A percentile compares a stretch with the other conserved stretches of the same genome.
phyloP scores from a whole-genome alignment of 148 eudicot genomes.

The Vaccinium corymbosum region DNA sequence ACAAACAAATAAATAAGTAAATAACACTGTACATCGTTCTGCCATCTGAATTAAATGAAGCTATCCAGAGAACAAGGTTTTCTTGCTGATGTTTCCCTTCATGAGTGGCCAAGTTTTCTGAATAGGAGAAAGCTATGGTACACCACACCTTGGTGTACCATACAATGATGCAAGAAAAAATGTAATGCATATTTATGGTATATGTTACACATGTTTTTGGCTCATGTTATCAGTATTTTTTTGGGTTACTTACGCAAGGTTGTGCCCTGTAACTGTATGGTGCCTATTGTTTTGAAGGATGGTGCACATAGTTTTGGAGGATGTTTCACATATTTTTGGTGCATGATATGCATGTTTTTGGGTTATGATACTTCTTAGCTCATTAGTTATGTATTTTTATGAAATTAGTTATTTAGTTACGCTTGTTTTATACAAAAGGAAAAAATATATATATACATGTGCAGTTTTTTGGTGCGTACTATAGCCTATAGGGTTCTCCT shows the following conservation, averaged over 20 bases:
- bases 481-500: too few relatives aligned
- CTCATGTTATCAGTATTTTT: neutral
- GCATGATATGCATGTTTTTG: neutral
- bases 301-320: neutral
- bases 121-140: neutral
- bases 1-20: neutral
- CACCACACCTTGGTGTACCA: neutral
- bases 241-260: neutral
- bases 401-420: too few relatives aligned
- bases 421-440: too few relatives aligned
- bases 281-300: neutral
- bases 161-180: neutral
- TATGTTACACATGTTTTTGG: neutral
- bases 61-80: neutral
- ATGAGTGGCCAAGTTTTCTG: neutral
- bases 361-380: neutral
- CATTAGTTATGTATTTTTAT: neutral
- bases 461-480: too few relatives aligned
- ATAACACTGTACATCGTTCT: neutral
- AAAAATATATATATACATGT: too few relatives aligned
- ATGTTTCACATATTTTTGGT: neutral
- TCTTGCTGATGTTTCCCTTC: neutral
- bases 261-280: neutral
- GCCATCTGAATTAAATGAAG: neutral
- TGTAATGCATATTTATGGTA: neutral